phyloP scores from a whole-genome alignment of 2,329 filamentous ascomycete species.

The Blastomyces parvus region DNA sequence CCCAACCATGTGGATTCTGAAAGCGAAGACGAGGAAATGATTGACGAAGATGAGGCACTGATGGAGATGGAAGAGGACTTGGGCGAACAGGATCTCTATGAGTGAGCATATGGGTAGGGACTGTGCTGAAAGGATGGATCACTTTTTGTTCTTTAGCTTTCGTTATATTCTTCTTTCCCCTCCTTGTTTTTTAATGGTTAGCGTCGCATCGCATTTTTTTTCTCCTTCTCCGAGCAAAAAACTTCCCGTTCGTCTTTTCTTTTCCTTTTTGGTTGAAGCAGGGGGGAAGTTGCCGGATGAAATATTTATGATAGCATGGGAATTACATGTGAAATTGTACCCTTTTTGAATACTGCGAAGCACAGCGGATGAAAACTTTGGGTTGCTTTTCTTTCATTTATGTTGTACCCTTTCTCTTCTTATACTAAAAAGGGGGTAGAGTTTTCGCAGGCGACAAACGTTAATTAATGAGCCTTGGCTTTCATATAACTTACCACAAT shows the following conservation, averaged over 20 bases:
- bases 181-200: background rate
- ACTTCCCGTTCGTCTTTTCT: background rate
- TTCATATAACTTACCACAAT: background rate
- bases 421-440: background rate
- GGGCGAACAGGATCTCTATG: conserved; percentile 56
- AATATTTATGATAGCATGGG: background rate
- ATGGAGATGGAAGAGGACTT: conserved; percentile 57
- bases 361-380: background rate
- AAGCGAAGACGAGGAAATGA: conserved; percentile 57
- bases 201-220: background rate
- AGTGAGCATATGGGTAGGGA: conserved; percentile 30
- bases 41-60: conserved; percentile 64
- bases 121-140: background rate
- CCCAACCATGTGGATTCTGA: conserved; percentile 69
- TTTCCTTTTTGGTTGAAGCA: background rate
- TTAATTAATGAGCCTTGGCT: too few species aligned
- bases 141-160: background rate
- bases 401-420: too few species aligned
- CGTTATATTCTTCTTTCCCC: background rate
- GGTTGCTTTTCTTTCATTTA: background rate
- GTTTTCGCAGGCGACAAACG: too few species aligned
- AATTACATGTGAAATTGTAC: background rate
- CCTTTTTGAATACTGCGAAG: background rate
- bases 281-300: too few species aligned
- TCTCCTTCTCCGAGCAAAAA: background rate